Evolutionary conservation across 1,284 basidiomycete species (phyloP).

Genomic region (Wallemia hederae): DNA sequence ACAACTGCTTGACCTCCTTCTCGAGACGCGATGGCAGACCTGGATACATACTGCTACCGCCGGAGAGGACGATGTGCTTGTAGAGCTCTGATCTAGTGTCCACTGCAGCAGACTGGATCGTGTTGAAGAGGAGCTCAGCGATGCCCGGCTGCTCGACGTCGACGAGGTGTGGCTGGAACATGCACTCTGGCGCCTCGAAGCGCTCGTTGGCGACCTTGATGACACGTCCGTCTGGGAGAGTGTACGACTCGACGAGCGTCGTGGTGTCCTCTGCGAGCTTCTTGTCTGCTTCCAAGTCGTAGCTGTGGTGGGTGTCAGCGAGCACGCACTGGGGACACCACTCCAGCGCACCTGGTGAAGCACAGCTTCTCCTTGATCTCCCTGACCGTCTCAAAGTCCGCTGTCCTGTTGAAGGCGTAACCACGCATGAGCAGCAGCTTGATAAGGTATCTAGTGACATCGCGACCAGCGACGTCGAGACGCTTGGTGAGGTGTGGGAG

Average conservation of each 20-base stretch:
- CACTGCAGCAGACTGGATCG: constrained; percentile 71
- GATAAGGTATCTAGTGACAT: constrained; percentile 94
- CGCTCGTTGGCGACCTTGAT: constrained; percentile 97
- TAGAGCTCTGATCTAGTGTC: constrained; percentile 77
- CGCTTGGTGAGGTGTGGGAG: constrained; percentile 80
- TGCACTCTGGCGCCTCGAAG: constrained; percentile 99
- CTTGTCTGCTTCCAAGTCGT: constrained; percentile 84
- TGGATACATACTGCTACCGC: constrained; percentile 95
- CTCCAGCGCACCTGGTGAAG: constrained; percentile 43
- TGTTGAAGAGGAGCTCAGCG: constrained; percentile 90
- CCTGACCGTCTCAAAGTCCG: constrained; percentile 93
- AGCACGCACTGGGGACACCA: not conserved
- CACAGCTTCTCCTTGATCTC: constrained; percentile 98
- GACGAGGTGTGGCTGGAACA: constrained; percentile 97
- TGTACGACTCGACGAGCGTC: constrained; percentile 81
- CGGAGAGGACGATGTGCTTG: constrained; percentile 92
- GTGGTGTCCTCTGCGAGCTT: constrained; percentile 87
- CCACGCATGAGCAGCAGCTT: constrained; percentile 93
- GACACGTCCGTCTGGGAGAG: constrained; percentile 75
- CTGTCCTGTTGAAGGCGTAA: constrained; percentile 96
- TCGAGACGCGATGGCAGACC: constrained; percentile 84
- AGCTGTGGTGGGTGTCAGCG: constrained; percentile 23
- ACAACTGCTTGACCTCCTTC: constrained; percentile 98
- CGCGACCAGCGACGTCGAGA: constrained; percentile 86
- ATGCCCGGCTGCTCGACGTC: constrained; percentile 92